Evolutionary conservation across 2,329 filamentous ascomycete species (phyloP).

Genomic region (Colletotrichum sp.): DNA sequence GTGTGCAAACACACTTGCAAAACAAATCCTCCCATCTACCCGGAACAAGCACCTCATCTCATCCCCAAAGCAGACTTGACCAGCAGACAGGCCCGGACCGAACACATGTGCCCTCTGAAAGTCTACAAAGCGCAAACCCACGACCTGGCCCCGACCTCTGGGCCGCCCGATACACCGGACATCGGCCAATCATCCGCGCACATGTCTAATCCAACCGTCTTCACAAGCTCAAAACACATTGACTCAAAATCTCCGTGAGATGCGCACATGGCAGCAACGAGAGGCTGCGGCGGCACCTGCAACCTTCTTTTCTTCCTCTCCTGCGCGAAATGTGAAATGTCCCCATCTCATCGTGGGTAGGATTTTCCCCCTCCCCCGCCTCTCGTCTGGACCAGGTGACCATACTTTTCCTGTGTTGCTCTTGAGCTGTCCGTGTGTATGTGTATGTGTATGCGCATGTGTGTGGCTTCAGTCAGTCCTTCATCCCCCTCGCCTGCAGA

Average conservation of each 20-base stretch:
- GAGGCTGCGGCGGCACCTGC: conserved; percentile 12
- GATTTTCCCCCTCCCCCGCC: not conserved
- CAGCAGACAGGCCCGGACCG: not conserved
- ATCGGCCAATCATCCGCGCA: conserved; percentile 21
- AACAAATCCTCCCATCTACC: not conserved
- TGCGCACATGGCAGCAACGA: not conserved
- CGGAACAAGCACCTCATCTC: not conserved
- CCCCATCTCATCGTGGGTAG: not conserved
- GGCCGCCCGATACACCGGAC: not conserved
- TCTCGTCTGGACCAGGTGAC: not conserved
- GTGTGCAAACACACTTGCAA: not conserved
- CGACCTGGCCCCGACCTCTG: not conserved
- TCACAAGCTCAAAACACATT: conserved; percentile 4
- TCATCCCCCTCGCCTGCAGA: not conserved
- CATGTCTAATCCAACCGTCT: conserved; percentile 19
- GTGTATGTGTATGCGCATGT: not conserved
- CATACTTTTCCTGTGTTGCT: not conserved
- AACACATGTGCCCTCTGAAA: not conserved
- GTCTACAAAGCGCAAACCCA: not conserved
- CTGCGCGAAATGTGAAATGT: not conserved
- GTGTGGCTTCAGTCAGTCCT: not conserved
- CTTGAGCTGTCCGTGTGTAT: not conserved
- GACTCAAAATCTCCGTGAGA: not conserved
- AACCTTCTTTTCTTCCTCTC: not conserved
- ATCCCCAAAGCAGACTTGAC: not conserved